Base-by-base conservation (phyloP, 2,329 filamentous ascomycete species). In the Dothiorella sarmentorum region DNA sequence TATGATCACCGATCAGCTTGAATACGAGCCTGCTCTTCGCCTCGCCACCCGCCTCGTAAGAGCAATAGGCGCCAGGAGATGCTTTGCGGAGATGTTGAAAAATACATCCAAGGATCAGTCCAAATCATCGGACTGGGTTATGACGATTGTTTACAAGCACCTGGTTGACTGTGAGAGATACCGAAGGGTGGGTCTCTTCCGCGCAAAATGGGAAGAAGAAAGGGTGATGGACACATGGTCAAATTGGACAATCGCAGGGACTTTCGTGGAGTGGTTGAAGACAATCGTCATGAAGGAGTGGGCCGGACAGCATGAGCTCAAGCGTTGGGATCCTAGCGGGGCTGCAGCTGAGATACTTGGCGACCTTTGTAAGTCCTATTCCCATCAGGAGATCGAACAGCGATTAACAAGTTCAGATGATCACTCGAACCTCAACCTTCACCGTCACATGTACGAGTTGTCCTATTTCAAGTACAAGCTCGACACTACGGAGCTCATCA, bases 271-370 rank as follows among this genome's bases (percentile, higher is more conserved):
- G 66, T 91, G 87, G 88, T 82, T 88, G 18, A 81, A 88, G 60
- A 85, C 87, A 0, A 81, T 94, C 1, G 82, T 96, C 67, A 74
- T 95, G 43, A 84, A 86, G 58, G 85, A 90, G 62, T 97, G 92
- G 92, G 83, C 93, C 67, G 89, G 90, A 0, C 83, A 83, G 57
- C 82, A 89, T 1, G 82, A 86, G 42, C 82, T 96, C 53, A 78
- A 84, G 2, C 85, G 83, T 57, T 86, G 88, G 66, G 85, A 87
- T 27, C 80, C 88, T 13, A 87, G 91, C 61, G 89, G 90, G 13
- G 88, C 90, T 55, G 90, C 91, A 7, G 75, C 97, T 38, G 84
- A 86, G 47, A 80, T 95, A 27, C 82, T 96, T 45, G 78, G 83
- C 27, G 82, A 85, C 22, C 82, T 96, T 70, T 87, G 90, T 88